Percentiles rank a stretch among this genome's conserved stretches.
phyloP scores from a whole-genome alignment of 192 early-diverging fungal species.

The Backusella australiensis region DNA sequence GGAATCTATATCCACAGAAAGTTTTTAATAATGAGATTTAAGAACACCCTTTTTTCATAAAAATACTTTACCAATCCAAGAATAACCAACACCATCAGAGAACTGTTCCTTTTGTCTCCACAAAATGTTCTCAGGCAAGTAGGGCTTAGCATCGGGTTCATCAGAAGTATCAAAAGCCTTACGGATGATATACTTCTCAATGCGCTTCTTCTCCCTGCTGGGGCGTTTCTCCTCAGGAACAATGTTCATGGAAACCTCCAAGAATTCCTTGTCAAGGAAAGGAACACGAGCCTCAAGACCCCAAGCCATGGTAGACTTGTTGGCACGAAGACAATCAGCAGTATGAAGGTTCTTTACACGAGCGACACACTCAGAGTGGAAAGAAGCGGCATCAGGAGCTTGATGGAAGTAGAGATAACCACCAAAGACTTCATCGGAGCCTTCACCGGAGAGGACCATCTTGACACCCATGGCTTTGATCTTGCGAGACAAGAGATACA shows the following conservation, averaged over 20 bases:
- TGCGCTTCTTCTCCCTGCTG: constrained; percentile 54
- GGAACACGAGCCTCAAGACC: constrained; percentile 98
- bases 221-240: constrained; percentile 83
- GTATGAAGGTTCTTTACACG: constrained; percentile 98
- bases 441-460: constrained; percentile 98
- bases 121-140: constrained; percentile 84
- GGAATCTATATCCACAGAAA: constrained; percentile 41
- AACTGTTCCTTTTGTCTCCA: constrained; percentile 99
- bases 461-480: constrained; percentile 99
- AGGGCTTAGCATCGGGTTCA: constrained; percentile 64
- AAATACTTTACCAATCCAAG: constrained; percentile 74
- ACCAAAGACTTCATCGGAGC: constrained; percentile 95
- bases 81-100: constrained; percentile 97
- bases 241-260: constrained; percentile 91
- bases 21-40: background rate
- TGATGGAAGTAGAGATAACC: constrained; percentile 98
- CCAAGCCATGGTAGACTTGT: constrained; percentile 99
- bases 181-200: constrained; percentile 95
- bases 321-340: constrained; percentile 94
- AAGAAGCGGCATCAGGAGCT: constrained; percentile 74
- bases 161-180: constrained; percentile 93
- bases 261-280: constrained; percentile 91
- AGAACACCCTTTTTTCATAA: background rate
- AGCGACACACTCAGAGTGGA: constrained; percentile 89
- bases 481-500: constrained; percentile 97